These are phyloP conservation scores for Ochetophila trinervis DNA, from an alignment of 306 rosid genomes.

Conservation along the genomic window DNA sequence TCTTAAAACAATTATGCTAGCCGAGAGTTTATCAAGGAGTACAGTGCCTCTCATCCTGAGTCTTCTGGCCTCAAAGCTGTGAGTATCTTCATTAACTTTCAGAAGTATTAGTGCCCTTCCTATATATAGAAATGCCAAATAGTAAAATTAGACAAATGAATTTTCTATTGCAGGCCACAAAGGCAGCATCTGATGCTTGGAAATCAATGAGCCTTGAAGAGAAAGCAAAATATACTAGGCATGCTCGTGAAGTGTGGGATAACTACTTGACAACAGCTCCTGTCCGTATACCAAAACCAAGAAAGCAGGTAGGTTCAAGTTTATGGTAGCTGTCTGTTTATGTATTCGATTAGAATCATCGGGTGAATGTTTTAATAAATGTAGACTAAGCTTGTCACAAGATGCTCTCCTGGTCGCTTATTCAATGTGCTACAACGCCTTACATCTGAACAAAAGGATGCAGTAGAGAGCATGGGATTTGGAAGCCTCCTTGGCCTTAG, in stretches of 20 bases:
- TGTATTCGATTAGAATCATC: conserved; percentile 17
- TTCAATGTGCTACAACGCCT: conserved; percentile 37
- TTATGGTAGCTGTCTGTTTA: neutral
- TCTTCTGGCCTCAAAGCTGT: conserved; percentile 45
- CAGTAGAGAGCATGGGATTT: conserved; percentile 40
- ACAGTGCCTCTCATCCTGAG: conserved; percentile 42
- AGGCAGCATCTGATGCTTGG: conserved; percentile 47
- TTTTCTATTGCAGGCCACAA: conserved; percentile 33
- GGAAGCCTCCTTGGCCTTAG: conserved; percentile 41
- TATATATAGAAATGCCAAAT: neutral
- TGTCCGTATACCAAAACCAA: conserved; percentile 32
- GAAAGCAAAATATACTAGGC: conserved; percentile 38
- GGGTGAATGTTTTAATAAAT: neutral
- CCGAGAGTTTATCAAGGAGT: conserved; percentile 38
- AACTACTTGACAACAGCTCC: conserved; percentile 38
- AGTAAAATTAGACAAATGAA: neutral
- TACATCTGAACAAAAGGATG: conserved; percentile 35
- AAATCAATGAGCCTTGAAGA: conserved; percentile 44
- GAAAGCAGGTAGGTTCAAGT: conserved; percentile 33
- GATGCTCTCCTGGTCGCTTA: conserved; percentile 46
- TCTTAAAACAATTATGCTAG: conserved; percentile 10
- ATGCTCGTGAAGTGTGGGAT: conserved; percentile 45
- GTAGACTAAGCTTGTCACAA: conserved; percentile 39
- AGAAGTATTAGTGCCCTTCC: neutral
- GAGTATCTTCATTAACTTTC: conserved; percentile 18